Evolutionary conservation across 2,329 filamentous ascomycete species (phyloP), one percentile per base, ranked within the genome.

Genomic region (Dryadomyces quercus-mongolicae): DNA sequence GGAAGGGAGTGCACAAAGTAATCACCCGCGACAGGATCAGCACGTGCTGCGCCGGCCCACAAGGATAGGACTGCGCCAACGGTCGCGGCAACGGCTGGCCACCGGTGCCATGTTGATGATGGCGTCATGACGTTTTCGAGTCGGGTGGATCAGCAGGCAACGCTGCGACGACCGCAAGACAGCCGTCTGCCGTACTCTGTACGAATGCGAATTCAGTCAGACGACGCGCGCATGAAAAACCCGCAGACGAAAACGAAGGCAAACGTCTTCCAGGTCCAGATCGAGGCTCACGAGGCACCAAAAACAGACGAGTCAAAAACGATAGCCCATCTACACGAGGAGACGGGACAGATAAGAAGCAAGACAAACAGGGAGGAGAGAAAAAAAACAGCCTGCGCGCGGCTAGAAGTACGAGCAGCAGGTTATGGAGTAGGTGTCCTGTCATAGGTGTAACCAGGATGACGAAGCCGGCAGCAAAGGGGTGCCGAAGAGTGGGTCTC

Each of bases 1-100:
- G 93, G 93, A 20, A 98, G 76, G 9, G 84, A 81, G 62, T 82
- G 83, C 53, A 98, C 86, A 71, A 85, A 97, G 70, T 96, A 98
- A 68, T 98, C 91, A 36, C 85, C 88, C 49, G 88, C 85, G 2
- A 78, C 76, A 66, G 70, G 62, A 70, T 76, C 63, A 54, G 63
- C 61, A 59, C 63, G 63, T 56, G 71, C 58, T 16, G 66, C 62
- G 22, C 66, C 58, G 21, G 71, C 67, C 62, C 72, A 73, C 16
- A 59, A 10, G 0, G 51, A 54, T 54, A 73, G 68, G 42, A 80
- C 61, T 44, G 72, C 70, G 46, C 76, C 66, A 20, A 59, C 60
- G 53, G 62, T 53, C 42, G 63, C 51, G 52, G 62, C 55, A 16
- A 62, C 55, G 36, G 64, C 55, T 55, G 55, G 53, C 55, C 61